Evolutionary conservation across 83 land plant species (phyloP).

Genomic region (Picea engelmannii): DNA sequence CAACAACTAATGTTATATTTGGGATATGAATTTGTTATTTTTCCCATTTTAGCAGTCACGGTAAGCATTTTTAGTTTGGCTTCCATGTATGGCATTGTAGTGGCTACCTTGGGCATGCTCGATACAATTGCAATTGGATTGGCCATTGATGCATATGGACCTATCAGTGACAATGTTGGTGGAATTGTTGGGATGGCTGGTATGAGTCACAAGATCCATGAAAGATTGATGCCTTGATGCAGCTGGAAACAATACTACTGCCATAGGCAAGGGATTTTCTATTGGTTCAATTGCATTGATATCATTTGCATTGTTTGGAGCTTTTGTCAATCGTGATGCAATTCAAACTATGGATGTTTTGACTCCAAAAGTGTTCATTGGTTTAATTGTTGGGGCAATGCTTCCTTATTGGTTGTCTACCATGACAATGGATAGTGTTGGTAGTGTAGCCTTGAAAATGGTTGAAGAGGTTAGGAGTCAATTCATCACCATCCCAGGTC

Average conservation of each 20-base stretch:
- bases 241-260: slow-evolving; percentile 89
- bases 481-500: slow-evolving; percentile 72
- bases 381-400: slow-evolving; percentile 67
- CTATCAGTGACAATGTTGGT: slow-evolving; percentile 69
- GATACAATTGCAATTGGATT: slow-evolving; percentile 62
- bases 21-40: slow-evolving; percentile 79
- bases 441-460: slow-evolving; percentile 18
- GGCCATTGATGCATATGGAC: too few species aligned
- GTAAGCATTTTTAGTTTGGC: slow-evolving; percentile 66
- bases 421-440: slow-evolving; percentile 64
- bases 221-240: slow-evolving; percentile 86
- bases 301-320: slow-evolving; percentile 66
- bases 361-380: slow-evolving; percentile 57
- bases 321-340: slow-evolving; percentile 55
- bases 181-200: slow-evolving; percentile 94
- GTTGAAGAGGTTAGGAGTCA: slow-evolving; percentile 70
- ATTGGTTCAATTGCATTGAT: slow-evolving; percentile 71
- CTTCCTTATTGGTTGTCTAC: slow-evolving; percentile 20
- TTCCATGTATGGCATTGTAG: slow-evolving; percentile 85
- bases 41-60: slow-evolving; percentile 77
- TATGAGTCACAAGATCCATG: slow-evolving; percentile 70
- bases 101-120: slow-evolving; percentile 83
- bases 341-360: slow-evolving; percentile 49
- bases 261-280: slow-evolving; percentile 83
- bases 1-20: slow-evolving; percentile 22